Evolutionary conservation across 116 monocot genomes (phyloP), one percentile per base, ranked within the genome.

Genomic region (Zostera marina): DNA sequence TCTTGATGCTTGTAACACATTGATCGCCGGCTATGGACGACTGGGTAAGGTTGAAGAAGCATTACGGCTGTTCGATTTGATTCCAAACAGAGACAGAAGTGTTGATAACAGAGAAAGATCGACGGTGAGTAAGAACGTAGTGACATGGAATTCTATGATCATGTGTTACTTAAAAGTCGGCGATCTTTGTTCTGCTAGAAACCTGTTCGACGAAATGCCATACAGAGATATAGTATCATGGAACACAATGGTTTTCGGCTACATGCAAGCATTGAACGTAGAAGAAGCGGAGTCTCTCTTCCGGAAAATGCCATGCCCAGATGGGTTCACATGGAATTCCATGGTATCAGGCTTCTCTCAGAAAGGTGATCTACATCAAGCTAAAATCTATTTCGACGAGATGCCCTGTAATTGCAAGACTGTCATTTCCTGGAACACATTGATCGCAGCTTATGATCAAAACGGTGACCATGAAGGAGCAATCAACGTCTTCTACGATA

Each of bases 81-180:
- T 85, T 52, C 74, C 74, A 11, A 19, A 54, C 22, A 1, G 16
- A 40, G 48, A 14, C 7, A 17, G 26, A 1, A 1, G 17, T 39
- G 41, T 8, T n/a, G 10, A 20, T 3, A 39, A 44, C 11, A 44
- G 53, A 20, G n/a, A n/a, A n/a, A n/a, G n/a, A n/a, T n/a, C n/a
- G n/a, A 4, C 62, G n/a, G 66, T 78, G 24, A 1, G 73, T 16
- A 77, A 55, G 65, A 81, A 85, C 64, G 60, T 78, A 11, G 22
- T 85, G 3, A 70, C 72, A 5, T 85, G 81, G 81, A 85, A 85
- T 73, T 61, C 85, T 7, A 81, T 85, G 80, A 78, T 80, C 59
- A 77, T 81, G 81, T 74, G 77, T 45, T 81, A 85, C 57, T 54
- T 75, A 39, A 81, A 81, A 64, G 64, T 62, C 6, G 73, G 85